A percentile compares a stretch with the other conserved stretches of the same genome.
Conservation (phyloP, 2,329 filamentous ascomycete genomes). For the Apiospora kogelbergensis region DNA sequence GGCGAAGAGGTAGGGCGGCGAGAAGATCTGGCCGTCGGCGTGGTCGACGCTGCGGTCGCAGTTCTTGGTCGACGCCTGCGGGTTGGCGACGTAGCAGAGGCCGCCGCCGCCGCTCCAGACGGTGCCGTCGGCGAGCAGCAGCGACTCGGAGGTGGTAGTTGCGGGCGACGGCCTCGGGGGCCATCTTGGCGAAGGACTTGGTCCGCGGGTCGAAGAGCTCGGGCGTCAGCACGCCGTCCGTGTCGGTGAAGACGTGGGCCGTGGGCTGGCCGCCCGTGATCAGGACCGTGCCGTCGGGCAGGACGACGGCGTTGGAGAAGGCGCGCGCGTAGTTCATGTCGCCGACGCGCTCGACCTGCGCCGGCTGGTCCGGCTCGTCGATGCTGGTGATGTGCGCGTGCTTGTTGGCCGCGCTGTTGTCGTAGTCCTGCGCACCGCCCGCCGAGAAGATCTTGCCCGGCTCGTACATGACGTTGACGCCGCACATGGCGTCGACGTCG, state of each 20-base stretch:
- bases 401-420: constrained; percentile 33
- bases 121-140: constrained; percentile 50
- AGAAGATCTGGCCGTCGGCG: constrained; percentile 54
- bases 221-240: constrained; percentile 37
- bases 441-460: constrained; percentile 55
- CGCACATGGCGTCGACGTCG: constrained; percentile 52
- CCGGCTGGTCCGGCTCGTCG: constrained; percentile 24
- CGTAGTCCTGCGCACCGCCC: constrained; percentile 45
- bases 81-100: constrained; percentile 41
- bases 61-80: constrained; percentile 22
- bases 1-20: constrained; percentile 55
- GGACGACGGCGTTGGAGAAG: constrained; percentile 15
- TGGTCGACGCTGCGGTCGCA: constrained; percentile 47
- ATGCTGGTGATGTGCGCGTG: constrained; percentile 49
- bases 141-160: constrained; percentile 49
- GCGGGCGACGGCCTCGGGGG: constrained; percentile 39
- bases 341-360: constrained; percentile 27
- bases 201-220: constrained; percentile 47
- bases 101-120: constrained; percentile 53
- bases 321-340: constrained; percentile 16
- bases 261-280: constrained; percentile 47
- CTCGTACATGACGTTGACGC: constrained; percentile 58
- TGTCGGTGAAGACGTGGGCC: constrained; percentile 45
- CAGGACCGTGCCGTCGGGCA: constrained; percentile 46
- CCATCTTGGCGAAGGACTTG: constrained; percentile 38